Evolutionary conservation across 2,329 filamentous ascomycete genomes (phyloP).

Genomic region (Sclerotinia minor): DNA sequence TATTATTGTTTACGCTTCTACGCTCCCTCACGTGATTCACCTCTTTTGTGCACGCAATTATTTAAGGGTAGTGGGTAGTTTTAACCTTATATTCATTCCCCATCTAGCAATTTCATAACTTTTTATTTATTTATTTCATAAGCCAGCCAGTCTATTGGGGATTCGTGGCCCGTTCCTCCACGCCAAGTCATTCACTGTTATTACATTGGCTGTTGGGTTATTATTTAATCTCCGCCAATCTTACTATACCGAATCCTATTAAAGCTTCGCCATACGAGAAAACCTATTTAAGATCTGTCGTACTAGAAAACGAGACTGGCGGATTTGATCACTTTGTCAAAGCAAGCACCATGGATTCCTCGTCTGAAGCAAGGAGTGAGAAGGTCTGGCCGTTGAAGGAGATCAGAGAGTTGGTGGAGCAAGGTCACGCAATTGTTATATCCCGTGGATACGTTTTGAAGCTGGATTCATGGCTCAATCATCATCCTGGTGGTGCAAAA

Average conservation of each 20-base stretch:
- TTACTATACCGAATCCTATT: slow-evolving; percentile 7
- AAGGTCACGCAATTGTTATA: slow-evolving; percentile 22
- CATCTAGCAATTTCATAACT: background rate
- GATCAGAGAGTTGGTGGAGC: slow-evolving; percentile 17
- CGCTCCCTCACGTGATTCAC: background rate
- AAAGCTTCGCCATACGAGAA: no score
- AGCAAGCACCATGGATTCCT: slow-evolving; percentile 15
- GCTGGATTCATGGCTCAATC: slow-evolving; percentile 83
- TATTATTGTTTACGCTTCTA: background rate
- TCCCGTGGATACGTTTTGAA: slow-evolving; percentile 63
- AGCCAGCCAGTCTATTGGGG: background rate
- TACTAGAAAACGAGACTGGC: background rate
- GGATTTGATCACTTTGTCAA: slow-evolving; percentile 9
- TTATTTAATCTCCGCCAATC: slow-evolving; percentile 17
- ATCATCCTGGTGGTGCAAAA: slow-evolving; percentile 89
- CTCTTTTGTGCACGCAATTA: background rate
- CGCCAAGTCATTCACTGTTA: slow-evolving; percentile 13
- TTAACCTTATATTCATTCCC: background rate
- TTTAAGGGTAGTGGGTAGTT: background rate
- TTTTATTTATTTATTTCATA: background rate
- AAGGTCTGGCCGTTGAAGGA: slow-evolving; percentile 18
- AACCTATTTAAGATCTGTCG: slow-evolving; percentile 5
- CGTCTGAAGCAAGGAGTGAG: slow-evolving; percentile 7
- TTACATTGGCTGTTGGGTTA: background rate
- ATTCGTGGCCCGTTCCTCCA: background rate